Base-by-base conservation (phyloP, 306 rosid species). In the Lablab purpureus region DNA sequence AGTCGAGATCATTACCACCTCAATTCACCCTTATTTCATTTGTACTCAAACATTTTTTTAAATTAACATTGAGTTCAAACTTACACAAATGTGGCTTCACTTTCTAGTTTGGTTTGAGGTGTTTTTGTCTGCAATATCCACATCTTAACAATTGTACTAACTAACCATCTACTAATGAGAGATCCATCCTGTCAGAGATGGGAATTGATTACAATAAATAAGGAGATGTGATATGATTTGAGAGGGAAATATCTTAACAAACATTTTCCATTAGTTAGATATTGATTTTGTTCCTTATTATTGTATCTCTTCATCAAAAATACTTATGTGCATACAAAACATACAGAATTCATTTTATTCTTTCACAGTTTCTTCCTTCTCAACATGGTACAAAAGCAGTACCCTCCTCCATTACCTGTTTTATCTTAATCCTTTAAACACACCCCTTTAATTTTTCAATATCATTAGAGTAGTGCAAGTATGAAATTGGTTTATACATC, bases 31-130 rank as follows among this genome's bases (percentile, higher is more conserved):
- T 55, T 54, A 55, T n/a, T 30, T 49, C 58, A 14, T 47, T 25
- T 4, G 11, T 28, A 15, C 58, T 46, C 10, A 9, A n/a, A n/a
- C 17, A 47, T 21, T 41, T 27, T 43, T 41, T 15, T 43, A 43
- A 43, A 11, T 75, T 27, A 17, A 22, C 37, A 7, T 45, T 27
- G 7, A 11, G 12, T 30, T 15, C 32, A 14, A 63, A 63, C 68
- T 18, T 51, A 0, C 15, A 13, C 47, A 59, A 7, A n/a, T 27
- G 30, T 27, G 10, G 14, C 21, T 43, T 40, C 56, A 23, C 15
- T 62, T 76, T 76, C 45, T 2, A 6, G 51, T 21, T 47, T 76
- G 73, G n/a, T 45, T 74, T 74, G 70, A 58, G 3, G 65, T 28
- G 37, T 14, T 59, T 75, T 75, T 59, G 21, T 28, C 43, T 45